phyloP scores from a whole-genome alignment of 148 eudicot species.

The Arctostaphylos glauca region DNA sequence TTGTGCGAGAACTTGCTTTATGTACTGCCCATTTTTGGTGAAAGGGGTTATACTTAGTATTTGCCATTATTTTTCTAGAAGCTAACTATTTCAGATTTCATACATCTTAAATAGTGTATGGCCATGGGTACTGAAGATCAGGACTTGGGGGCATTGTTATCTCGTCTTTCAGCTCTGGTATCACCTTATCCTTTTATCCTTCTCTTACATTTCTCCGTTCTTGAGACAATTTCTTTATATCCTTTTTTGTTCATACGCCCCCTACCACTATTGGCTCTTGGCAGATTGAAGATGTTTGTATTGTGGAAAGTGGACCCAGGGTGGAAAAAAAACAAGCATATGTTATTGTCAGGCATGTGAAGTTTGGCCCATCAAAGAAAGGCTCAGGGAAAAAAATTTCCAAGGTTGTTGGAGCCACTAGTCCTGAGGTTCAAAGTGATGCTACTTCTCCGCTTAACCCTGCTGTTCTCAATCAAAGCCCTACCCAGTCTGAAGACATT shows the following conservation, averaged over 20 bases:
- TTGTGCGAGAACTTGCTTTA: neutral
- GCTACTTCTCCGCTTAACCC: neutral
- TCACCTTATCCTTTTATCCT: constrained; percentile 7
- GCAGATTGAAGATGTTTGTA: constrained; percentile 70
- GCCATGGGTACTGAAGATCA: constrained; percentile 41
- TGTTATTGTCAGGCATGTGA: constrained; percentile 61
- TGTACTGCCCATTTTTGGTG: neutral
- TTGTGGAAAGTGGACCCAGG: constrained; percentile 60
- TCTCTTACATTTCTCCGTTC: neutral
- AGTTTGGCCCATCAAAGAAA: constrained; percentile 70
- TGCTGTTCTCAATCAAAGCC: neutral
- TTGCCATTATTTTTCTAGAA: neutral
- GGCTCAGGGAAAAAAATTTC: constrained; percentile 45
- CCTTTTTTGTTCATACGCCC: neutral
- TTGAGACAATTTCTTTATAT: neutral
- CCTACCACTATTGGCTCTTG: neutral
- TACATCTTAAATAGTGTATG: constrained; percentile 46
- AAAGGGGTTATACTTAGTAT: neutral
- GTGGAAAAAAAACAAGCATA: constrained; percentile 54
- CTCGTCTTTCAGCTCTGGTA: constrained; percentile 56
- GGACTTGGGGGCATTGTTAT: constrained; percentile 43
- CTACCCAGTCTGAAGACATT: constrained; percentile 15
- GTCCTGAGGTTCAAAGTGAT: neutral
- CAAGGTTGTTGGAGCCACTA: constrained; percentile 12
- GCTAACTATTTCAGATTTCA: neutral